Conservation (phyloP, 768 basidiomycete genomes). For the Termitomyces sp. region DNA sequence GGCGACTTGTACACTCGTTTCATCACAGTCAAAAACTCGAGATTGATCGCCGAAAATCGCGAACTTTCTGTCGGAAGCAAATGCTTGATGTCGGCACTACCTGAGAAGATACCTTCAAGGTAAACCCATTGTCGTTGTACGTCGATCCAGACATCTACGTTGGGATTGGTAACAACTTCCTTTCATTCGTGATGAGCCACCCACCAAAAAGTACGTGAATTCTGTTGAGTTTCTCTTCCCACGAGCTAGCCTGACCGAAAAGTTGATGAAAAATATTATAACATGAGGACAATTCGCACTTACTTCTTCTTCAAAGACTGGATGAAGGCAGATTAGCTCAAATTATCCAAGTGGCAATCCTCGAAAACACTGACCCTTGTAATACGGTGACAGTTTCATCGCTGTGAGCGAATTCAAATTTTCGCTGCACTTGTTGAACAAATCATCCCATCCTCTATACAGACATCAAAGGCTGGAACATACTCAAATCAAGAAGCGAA, state of each 20-base stretch:
- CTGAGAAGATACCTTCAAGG: slow-evolving; percentile 98
- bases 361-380: slow-evolving; percentile 62
- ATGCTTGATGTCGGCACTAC: slow-evolving; percentile 99
- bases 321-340: background rate
- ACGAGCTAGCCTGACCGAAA: slow-evolving; percentile 62
- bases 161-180: slow-evolving; percentile 3
- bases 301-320: slow-evolving; percentile 89
- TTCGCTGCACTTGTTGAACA: slow-evolving; percentile 96
- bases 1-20: slow-evolving; percentile 99
- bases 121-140: slow-evolving; percentile 99
- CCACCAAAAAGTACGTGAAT: slow-evolving; percentile 94
- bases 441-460: slow-evolving; percentile 88
- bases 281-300: background rate
- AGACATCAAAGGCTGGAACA: background rate
- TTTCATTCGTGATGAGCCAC: slow-evolving; percentile 10
- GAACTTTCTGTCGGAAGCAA: slow-evolving; percentile 94
- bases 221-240: slow-evolving; percentile 96
- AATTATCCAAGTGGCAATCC: background rate
- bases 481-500: slow-evolving; percentile 23
- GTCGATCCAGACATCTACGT: slow-evolving; percentile 94
- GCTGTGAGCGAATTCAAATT: slow-evolving; percentile 93
- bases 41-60: slow-evolving; percentile 98
- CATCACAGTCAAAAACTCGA: slow-evolving; percentile 97
- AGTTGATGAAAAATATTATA: slow-evolving; percentile 7
- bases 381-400: slow-evolving; percentile 98